phyloP scores from a whole-genome alignment of 139 green algal genomes.

The Raphidocelis subcapitata region DNA sequence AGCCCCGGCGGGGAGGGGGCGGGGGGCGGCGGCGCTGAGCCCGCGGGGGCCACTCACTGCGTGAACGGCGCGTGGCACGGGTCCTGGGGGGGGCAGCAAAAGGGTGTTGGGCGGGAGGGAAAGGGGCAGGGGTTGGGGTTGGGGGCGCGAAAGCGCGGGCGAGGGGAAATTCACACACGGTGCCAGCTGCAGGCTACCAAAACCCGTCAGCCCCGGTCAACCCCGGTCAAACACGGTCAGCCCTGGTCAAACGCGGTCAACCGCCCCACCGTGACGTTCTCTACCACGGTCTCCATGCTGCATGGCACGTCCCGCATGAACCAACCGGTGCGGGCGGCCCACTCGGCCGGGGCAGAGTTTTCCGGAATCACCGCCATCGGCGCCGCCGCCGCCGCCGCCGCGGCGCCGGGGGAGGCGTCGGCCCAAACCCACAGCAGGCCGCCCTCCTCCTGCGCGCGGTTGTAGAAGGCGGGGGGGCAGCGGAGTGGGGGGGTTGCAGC shows the following conservation, averaged over 20 bases:
- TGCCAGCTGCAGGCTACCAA: too few species aligned
- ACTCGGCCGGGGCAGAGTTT: constrained; percentile 7
- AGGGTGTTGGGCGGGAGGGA: too few species aligned
- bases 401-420: constrained; percentile 7
- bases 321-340: constrained; percentile 29
- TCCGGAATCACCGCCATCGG: constrained; percentile 14
- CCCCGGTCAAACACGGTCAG: too few species aligned
- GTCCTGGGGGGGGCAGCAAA: too few species aligned
- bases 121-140: too few species aligned
- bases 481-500: background rate
- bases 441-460: constrained; percentile 31
- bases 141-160: too few species aligned
- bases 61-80: too few species aligned
- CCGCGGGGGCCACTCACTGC: too few species aligned
- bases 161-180: too few species aligned
- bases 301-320: constrained; percentile 33
- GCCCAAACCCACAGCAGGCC: constrained; percentile 58
- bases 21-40: too few species aligned
- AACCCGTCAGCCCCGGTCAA: too few species aligned
- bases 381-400: background rate
- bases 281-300: constrained; percentile 33
- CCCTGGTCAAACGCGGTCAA: background rate
- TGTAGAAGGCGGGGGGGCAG: background rate
- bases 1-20: too few species aligned
- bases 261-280: constrained; percentile 32